Evolutionary conservation across 2,329 filamentous ascomycete genomes (phyloP).

Genomic region (Rhytidhysteron rufulum): DNA sequence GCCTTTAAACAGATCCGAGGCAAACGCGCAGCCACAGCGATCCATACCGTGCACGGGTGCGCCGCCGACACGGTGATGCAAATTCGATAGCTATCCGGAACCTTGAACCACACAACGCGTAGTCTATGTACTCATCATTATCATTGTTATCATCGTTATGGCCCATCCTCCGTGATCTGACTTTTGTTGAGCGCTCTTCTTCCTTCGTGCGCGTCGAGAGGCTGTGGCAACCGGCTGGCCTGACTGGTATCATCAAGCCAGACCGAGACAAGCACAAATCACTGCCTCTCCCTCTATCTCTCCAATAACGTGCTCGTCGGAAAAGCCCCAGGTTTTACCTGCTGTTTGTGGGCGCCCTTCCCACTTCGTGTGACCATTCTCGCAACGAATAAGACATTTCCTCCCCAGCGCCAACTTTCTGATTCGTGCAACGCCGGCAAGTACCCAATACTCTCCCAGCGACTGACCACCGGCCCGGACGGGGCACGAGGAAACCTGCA

Average conservation of each 20-base stretch:
- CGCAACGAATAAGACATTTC: conserved; percentile 21
- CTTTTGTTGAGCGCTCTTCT: conserved; percentile 9
- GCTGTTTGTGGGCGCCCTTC: conserved; percentile 18
- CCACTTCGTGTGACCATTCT: conserved; percentile 21
- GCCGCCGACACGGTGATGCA: background rate
- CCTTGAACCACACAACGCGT: conserved; percentile 15
- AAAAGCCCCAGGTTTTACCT: conserved; percentile 3
- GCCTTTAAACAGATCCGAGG: conserved; percentile 13
- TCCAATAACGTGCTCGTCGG: background rate
- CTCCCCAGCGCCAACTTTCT: conserved; percentile 13
- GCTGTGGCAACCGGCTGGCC: no score
- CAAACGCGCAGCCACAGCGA: conserved; percentile 27
- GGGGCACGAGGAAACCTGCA: conserved; percentile 16
- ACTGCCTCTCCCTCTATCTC: background rate
- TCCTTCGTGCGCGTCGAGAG: no score
- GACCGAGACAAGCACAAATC: conserved; percentile 10
- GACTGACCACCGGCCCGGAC: conserved; percentile 9
- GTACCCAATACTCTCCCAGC: background rate
- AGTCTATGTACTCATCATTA: conserved; percentile 12
- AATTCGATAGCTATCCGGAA: conserved; percentile 14
- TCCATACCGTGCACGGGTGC: conserved; percentile 18
- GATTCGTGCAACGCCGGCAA: conserved; percentile 17
- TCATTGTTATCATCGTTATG: background rate
- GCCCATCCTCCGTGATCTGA: background rate
- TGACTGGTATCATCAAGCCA: conserved; percentile 7